phyloP scores from a whole-genome alignment of 352 stramenopile genomes.

The Elongisporangium anandrum region DNA sequence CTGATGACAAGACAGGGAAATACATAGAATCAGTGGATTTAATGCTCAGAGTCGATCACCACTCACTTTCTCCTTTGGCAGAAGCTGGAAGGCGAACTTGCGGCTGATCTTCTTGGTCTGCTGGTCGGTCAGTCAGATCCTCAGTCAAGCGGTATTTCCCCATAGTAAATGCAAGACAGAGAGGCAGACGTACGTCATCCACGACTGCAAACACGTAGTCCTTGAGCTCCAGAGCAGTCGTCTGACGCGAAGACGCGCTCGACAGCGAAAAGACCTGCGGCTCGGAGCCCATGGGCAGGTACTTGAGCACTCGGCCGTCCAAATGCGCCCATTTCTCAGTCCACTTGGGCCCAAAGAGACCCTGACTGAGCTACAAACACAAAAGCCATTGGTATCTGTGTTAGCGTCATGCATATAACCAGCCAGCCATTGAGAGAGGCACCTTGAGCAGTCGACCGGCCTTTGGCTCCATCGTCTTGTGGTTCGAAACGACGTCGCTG shows the following conservation, averaged over 20 bases:
- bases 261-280: slow-evolving; percentile 52
- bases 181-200: slow-evolving; percentile 28
- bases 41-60: background rate
- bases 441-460: slow-evolving; percentile 68
- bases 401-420: too few species aligned
- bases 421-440: background rate
- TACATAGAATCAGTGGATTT: background rate
- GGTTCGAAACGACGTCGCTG: slow-evolving; percentile 5
- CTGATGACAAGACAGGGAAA: slow-evolving; percentile 8
- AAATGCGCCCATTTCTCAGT: slow-evolving; percentile 80
- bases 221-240: slow-evolving; percentile 34
- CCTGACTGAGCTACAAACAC: slow-evolving; percentile 31
- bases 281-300: slow-evolving; percentile 66
- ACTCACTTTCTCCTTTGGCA: slow-evolving; percentile 45
- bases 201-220: slow-evolving; percentile 39
- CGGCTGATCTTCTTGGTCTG: slow-evolving; percentile 38
- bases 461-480: slow-evolving; percentile 46
- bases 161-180: background rate
- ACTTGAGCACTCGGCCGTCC: slow-evolving; percentile 65
- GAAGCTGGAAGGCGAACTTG: slow-evolving; percentile 62
- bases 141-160: too few species aligned
- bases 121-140: background rate
- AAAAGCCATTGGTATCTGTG: too few species aligned
- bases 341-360: slow-evolving; percentile 69
- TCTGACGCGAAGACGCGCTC: slow-evolving; percentile 31